phyloP scores from a whole-genome alignment of 805 yeast species.

The Candida coquimbonensis region DNA sequence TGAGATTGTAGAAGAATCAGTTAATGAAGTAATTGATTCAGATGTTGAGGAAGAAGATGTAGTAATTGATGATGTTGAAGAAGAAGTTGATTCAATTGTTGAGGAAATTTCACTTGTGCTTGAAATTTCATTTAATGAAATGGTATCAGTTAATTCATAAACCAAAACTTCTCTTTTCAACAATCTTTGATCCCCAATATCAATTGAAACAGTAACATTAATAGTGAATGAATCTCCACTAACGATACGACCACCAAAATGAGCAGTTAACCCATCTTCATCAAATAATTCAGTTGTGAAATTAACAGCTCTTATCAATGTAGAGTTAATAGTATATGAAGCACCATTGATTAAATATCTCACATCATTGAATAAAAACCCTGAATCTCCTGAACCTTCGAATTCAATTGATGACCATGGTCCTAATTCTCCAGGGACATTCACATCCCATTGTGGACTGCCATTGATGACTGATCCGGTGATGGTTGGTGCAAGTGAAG shows the following conservation, averaged over 20 bases:
- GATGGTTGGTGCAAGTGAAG: neutral
- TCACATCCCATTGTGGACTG: conserved; percentile 3
- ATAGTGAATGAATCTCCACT: conserved; percentile 2
- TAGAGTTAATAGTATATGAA: neutral
- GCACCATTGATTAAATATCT: neutral
- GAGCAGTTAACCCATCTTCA: neutral
- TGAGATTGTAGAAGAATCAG: neutral
- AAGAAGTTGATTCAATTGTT: neutral
- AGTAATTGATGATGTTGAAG: neutral
- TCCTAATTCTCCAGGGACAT: neutral
- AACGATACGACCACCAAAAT: conserved; percentile 2
- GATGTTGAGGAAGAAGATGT: neutral
- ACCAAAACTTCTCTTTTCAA: conserved; percentile 5
- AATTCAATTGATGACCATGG: conserved; percentile 1
- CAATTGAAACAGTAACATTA: neutral
- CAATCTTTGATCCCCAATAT: conserved; percentile 10
- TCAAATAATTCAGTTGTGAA: neutral
- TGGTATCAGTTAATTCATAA: conserved; percentile 3
- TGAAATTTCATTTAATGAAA: conserved; percentile 1
- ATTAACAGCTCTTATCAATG: neutral
- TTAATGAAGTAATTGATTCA: neutral
- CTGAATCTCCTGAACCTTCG: neutral
- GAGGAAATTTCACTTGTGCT: neutral
- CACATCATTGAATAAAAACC: neutral
- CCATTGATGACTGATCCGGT: neutral